Evolutionary conservation across 139 green algal species (phyloP), one percentile per base, ranked within the genome.

Genomic region (Tetraselmis striata): DNA sequence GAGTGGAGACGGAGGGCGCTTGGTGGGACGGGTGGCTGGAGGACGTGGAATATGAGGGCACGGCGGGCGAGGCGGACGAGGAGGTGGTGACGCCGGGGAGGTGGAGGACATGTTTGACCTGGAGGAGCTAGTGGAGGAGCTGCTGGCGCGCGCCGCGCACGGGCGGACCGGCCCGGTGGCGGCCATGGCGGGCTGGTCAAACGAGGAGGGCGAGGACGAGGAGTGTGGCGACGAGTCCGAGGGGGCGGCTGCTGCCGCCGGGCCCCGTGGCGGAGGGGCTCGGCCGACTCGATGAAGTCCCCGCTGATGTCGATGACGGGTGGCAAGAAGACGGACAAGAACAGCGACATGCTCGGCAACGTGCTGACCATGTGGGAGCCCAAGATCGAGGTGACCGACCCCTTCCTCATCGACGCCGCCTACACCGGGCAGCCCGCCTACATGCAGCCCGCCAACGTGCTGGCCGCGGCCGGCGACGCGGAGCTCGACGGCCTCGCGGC

Each of bases 101-200:
- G 25, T 77, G 22, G 74, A 77, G 74, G 32, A 83, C 1, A 80
- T 79, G 59, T 82, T 86, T 30, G 85, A 88, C 79, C 81, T 86
- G 76, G 85, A 88, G 59, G 85, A 88, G 58, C 77, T 86, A 1
- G 58, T 86, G 76, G 85, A 88, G 0, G 78, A 82, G 5, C 80
- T 87, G n/a, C 67, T 59, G 32, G 75, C 80, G 18, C 5, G 45
- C 11, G 45, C 45, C 11, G 5, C 45, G 45, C 18, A n/a, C 45
- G 18, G 45, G 45, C 5, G 18, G 18, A 67, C 5, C 11, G 45
- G 45, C 45, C 45, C 18, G 45, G 18, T 25, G 45, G 18, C 45
- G 18, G 45, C 11, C 18, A n/a, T n/a, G n/a, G n/a, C n/a, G n/a
- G 11, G 45, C 45, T 67, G 45, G 45, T 5, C 45, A 67, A 67